A percentile compares a stretch with the other conserved stretches of the same genome.
Conservation (phyloP, 371 early-diverging fungal genomes). For the Nosema muscidifuracis region DNA sequence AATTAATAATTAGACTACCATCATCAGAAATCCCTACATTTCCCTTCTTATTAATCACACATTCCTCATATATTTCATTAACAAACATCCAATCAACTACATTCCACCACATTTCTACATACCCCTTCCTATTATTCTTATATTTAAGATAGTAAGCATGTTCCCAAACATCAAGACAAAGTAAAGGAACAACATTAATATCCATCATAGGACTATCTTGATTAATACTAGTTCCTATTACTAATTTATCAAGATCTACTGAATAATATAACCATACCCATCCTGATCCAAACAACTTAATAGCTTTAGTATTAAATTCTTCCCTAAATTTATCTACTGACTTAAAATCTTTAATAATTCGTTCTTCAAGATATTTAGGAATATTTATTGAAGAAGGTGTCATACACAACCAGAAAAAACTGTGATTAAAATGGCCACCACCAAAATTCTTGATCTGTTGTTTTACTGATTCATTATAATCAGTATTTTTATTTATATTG, state of each 20-base stretch:
- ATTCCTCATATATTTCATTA: conserved; percentile 43
- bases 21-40: conserved; percentile 65
- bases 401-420: conserved; percentile 85
- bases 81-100: conserved; percentile 89
- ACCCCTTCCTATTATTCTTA: conserved; percentile 85
- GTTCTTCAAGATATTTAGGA: conserved; percentile 64
- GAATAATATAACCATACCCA: conserved; percentile 89
- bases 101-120: conserved; percentile 83
- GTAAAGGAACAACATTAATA: conserved; percentile 69
- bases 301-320: conserved; percentile 73
- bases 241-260: conserved; percentile 71
- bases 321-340: conserved; percentile 73
- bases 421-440: conserved; percentile 94
- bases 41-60: conserved; percentile 27
- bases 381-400: conserved; percentile 68
- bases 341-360: conserved; percentile 75
- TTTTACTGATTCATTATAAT: too few species aligned
- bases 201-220: conserved; percentile 75
- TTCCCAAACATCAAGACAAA: conserved; percentile 94
- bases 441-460: conserved; percentile 75
- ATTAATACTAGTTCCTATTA: conserved; percentile 79
- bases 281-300: conserved; percentile 83
- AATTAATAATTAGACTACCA: too few species aligned
- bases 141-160: conserved; percentile 94
- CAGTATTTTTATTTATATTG: neutral